Conservation (phyloP, 805 yeast species). For the Metschnikowia lachancei region DNA sequence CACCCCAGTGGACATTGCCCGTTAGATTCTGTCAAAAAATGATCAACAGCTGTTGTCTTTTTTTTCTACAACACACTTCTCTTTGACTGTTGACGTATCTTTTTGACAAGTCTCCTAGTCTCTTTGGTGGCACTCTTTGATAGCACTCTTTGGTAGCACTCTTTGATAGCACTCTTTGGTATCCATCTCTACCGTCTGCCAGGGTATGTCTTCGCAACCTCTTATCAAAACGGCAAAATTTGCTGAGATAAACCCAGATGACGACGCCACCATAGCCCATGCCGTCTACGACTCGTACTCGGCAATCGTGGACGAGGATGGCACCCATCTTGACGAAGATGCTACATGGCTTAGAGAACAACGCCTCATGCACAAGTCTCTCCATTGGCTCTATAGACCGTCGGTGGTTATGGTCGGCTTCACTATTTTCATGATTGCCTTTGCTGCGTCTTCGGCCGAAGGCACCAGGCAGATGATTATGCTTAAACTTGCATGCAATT, state of each 20-base stretch:
- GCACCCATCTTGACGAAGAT: constrained; percentile 39
- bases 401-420: constrained; percentile 48
- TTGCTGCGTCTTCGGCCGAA: constrained; percentile 39
- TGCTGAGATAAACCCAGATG: constrained; percentile 11
- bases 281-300: constrained; percentile 40
- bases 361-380: constrained; percentile 38
- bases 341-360: constrained; percentile 51
- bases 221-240: constrained; percentile 8
- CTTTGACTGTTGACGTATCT: no score
- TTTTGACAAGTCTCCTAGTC: no score
- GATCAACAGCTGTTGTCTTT: no score
- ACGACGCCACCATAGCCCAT: constrained; percentile 22
- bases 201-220: constrained; percentile 8
- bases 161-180: no score
- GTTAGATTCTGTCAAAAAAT: no score
- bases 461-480: constrained; percentile 41
- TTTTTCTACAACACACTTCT: no score
- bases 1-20: no score
- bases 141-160: no score
- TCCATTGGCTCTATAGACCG: constrained; percentile 59
- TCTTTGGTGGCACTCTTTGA: no score
- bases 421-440: constrained; percentile 40
- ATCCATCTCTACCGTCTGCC: no score
- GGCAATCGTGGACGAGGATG: constrained; percentile 36
- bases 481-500: constrained; percentile 31